Evolutionary conservation across 768 basidiomycete species (phyloP), one percentile per base, ranked within the genome.

Genomic region (Lactarius hengduanensis): DNA sequence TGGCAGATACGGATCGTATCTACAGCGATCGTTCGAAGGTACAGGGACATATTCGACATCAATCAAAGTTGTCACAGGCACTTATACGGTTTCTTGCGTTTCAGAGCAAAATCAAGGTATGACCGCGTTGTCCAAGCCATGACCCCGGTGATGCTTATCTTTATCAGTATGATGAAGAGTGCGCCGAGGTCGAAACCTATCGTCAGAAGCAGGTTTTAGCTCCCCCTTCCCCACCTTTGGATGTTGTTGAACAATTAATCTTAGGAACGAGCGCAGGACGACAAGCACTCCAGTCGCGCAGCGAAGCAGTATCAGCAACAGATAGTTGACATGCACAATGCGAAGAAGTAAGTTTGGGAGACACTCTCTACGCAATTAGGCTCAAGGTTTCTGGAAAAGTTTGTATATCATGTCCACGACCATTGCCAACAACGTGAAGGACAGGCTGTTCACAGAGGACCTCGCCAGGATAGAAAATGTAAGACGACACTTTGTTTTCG

Each of bases 261-360:
- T 30, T 70, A 92, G 90, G 84, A 80, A 59, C 85, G 88, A 64
- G 83, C 84, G 53, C 79, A 80, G 47, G 90, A 91, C 71, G 92
- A 94, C 73, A 85, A 82, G 56, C 91, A 92, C 65, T 87, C 89
- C 38, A 90, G 89, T 62, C 83, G 90, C 40, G 84, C 82, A 3
- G 86, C 86, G 22, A 86, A 83, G 74, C 91, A 92, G 71, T 84
- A 84, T 54, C 91, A 92, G 68, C 87, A 90, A 70, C 90, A 92
- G 71, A 83, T 83, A 61, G 80, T 81, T 40, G 89, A 92, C 47
- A 93, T 94, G 92, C 75, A 86, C 53, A 89, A 88, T 70, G 83
- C 85, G 76, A 94, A 93, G 80, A 94, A 93, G 92, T 92, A 65
- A 45, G 40, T 28, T 18, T 26, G 45, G n/a, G 56, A 22, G 32